Conservation (phyloP, 805 yeast species). For the Kazachstania bromeliacearum region DNA sequence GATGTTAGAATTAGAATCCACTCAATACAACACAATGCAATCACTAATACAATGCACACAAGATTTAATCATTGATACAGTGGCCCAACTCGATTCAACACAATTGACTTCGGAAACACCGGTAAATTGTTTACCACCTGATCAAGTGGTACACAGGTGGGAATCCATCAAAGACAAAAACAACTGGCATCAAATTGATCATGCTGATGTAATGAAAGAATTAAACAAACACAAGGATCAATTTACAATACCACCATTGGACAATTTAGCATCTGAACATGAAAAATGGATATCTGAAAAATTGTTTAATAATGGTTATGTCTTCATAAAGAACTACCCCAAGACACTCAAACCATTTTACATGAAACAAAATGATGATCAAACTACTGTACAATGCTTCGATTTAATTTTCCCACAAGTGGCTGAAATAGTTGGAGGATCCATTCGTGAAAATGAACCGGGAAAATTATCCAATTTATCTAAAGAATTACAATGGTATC, state of each 20-base stretch:
- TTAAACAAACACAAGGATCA: constrained; percentile 5
- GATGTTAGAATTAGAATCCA: constrained; percentile 93
- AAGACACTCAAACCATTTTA: constrained; percentile 73
- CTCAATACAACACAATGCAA: constrained; percentile 47
- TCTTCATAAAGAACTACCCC: constrained; percentile 88
- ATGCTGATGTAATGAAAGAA: constrained; percentile 59
- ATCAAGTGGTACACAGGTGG: constrained; percentile 47
- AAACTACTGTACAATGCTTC: constrained; percentile 88
- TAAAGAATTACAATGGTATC: constrained; percentile 67
- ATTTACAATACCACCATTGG: not conserved
- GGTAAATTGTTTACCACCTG: constrained; percentile 8
- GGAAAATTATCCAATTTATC: constrained; percentile 16
- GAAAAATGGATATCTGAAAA: constrained; percentile 83
- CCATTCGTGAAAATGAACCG: constrained; percentile 69
- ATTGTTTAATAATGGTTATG: constrained; percentile 53
- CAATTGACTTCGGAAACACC: constrained; percentile 19
- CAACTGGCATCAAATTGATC: constrained; percentile 64
- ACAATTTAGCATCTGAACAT: constrained; percentile 53
- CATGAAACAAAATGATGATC: constrained; percentile 53
- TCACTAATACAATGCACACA: constrained; percentile 52
- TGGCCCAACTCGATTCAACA: not conserved
- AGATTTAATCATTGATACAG: constrained; percentile 1
- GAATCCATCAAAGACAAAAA: constrained; percentile 33
- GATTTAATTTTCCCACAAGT: constrained; percentile 84
- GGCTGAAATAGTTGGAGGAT: constrained; percentile 94